Conservation (phyloP, 2,329 filamentous ascomycete species). For the Apiospora rasikravindrae region DNA sequence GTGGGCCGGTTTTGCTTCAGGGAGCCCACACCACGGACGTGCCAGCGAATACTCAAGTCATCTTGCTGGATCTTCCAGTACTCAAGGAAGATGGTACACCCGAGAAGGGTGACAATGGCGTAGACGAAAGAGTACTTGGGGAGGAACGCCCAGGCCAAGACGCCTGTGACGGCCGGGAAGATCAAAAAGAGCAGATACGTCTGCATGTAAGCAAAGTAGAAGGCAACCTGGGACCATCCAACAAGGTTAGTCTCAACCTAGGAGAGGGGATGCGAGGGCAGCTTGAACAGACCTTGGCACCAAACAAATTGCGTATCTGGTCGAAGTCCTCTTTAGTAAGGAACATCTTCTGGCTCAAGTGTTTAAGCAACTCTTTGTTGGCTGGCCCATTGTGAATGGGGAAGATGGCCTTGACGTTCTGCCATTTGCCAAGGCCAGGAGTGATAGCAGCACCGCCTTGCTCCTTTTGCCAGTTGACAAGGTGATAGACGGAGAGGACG, state of each 20-base stretch:
- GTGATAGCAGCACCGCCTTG: constrained; percentile 68
- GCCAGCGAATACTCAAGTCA: constrained; percentile 75
- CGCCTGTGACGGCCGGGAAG: constrained; percentile 71
- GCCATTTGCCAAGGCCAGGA: constrained; percentile 62
- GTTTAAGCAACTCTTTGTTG: constrained; percentile 62
- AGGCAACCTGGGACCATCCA: constrained; percentile 60
- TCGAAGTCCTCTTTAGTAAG: constrained; percentile 60
- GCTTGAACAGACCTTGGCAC: constrained; percentile 63
- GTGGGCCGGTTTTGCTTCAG: constrained; percentile 70
- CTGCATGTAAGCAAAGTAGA: constrained; percentile 85
- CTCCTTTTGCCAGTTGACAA: constrained; percentile 62
- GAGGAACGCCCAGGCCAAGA: constrained; percentile 71
- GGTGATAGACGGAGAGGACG: constrained; percentile 72
- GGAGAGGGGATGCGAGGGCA: constrained; percentile 58
- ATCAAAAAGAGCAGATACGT: constrained; percentile 74
- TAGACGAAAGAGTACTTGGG: constrained; percentile 72
- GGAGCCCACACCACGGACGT: constrained; percentile 69
- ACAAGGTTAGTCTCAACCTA: background rate
- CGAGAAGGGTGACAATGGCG: constrained; percentile 68
- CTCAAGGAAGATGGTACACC: constrained; percentile 77
- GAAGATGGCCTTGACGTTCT: constrained; percentile 65
- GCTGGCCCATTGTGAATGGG: constrained; percentile 64
- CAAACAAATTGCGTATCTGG: constrained; percentile 65
- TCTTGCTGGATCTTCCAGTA: constrained; percentile 80
- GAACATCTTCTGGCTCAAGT: constrained; percentile 59